Conservation (phyloP, 176 grass and related monocot genomes). For the Tillandsia leiboldiana region DNA sequence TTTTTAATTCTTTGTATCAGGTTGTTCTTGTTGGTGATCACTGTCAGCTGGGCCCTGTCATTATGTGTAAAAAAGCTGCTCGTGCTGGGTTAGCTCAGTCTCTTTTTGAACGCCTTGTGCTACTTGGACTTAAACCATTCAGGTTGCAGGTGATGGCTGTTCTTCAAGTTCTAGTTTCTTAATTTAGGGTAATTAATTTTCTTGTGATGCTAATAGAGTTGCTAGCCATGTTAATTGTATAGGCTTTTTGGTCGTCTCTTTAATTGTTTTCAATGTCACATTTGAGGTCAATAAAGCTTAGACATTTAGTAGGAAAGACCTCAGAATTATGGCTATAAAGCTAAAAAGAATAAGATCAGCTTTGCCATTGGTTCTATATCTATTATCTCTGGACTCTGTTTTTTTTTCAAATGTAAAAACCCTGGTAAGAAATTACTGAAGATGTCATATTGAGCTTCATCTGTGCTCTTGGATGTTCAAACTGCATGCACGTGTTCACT, state of each 20-base stretch:
- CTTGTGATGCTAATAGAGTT: background rate
- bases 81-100: constrained; percentile 92
- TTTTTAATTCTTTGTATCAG: constrained; percentile 25
- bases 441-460: too few species aligned
- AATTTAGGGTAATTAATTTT: background rate
- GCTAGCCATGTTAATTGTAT: background rate
- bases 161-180: background rate
- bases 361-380: too few species aligned
- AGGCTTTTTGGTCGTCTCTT: too few species aligned
- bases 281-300: too few species aligned
- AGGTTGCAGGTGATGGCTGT: constrained; percentile 65
- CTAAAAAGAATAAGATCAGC: too few species aligned
- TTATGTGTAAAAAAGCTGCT: constrained; percentile 99
- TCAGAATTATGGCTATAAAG: too few species aligned
- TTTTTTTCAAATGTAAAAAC: too few species aligned
- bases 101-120: constrained; percentile 93
- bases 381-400: constrained; percentile 1
- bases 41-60: constrained; percentile 95
- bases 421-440: too few species aligned
- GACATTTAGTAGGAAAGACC: too few species aligned
- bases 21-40: constrained; percentile 99
- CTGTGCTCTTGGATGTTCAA: too few species aligned
- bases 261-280: too few species aligned
- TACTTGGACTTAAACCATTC: constrained; percentile 96
- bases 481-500: too few species aligned